Evolutionary conservation across 768 basidiomycete genomes (phyloP).

Genomic region (Ephemerocybe angulata): DNA sequence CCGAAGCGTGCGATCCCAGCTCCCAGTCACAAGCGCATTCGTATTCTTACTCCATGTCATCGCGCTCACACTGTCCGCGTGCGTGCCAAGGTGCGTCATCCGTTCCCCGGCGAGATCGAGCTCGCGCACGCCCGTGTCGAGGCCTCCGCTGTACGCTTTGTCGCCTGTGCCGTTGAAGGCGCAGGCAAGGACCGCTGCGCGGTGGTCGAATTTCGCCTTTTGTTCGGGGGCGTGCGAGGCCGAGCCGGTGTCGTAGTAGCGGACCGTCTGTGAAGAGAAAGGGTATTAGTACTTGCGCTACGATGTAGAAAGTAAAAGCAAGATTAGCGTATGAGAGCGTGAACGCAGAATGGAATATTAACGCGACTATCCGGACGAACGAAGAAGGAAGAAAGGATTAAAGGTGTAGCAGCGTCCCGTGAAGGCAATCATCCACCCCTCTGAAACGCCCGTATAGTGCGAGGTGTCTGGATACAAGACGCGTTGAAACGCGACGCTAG

Average conservation of each 20-base stretch:
- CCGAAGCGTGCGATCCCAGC: constrained; percentile 88
- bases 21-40: constrained; percentile 81
- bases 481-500: no score
- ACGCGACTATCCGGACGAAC: no score
- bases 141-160: constrained; percentile 75
- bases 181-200: constrained; percentile 84
- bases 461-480: no score
- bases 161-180: constrained; percentile 54
- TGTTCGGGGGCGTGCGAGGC: constrained; percentile 57
- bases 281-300: background rate
- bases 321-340: background rate
- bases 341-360: no score
- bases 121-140: constrained; percentile 79
- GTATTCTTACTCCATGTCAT: constrained; percentile 66
- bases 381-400: no score
- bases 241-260: constrained; percentile 55
- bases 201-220: constrained; percentile 82
- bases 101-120: constrained; percentile 75
- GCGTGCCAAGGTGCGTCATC: constrained; percentile 71
- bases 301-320: background rate
- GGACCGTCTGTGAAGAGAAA: constrained; percentile 28
- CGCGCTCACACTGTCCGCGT: constrained; percentile 74
- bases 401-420: no score
- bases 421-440: no score
- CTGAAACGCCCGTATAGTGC: no score